A percentile compares a stretch with the other conserved stretches of the same genome.
Conservation (phyloP, 2,329 filamentous ascomycete genomes). For the Ramularia endophylla region DNA sequence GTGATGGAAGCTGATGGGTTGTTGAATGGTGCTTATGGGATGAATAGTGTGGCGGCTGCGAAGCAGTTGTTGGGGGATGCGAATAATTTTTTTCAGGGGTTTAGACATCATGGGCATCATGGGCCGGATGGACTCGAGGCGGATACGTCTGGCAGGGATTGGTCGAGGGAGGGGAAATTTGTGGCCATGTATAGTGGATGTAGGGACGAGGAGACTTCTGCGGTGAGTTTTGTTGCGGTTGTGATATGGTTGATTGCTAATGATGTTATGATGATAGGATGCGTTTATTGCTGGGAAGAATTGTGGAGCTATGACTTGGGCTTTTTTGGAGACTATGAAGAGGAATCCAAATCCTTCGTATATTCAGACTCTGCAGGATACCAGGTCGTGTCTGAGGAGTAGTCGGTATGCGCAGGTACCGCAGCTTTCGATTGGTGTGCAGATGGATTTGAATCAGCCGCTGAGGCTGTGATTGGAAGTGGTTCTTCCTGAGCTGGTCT, state of each 20-base stretch:
- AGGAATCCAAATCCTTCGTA: constrained; percentile 33
- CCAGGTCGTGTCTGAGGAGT: constrained; percentile 31
- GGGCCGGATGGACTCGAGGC: constrained; percentile 31
- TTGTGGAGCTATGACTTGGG: constrained; percentile 45
- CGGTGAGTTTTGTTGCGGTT: constrained; percentile 29
- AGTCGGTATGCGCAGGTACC: constrained; percentile 41
- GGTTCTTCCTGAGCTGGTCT: no score
- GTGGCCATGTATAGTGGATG: constrained; percentile 50
- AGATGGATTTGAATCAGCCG: constrained; percentile 36
- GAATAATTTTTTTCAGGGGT: constrained; percentile 48
- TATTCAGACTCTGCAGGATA: constrained; percentile 37
- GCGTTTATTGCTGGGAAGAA: constrained; percentile 40
- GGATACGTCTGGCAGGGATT: constrained; percentile 41
- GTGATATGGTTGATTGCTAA: no score
- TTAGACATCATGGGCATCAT: constrained; percentile 35
- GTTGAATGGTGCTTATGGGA: constrained; percentile 45
- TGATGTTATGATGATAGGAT: no score
- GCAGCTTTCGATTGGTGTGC: constrained; percentile 37
- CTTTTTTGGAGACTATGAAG: constrained; percentile 42
- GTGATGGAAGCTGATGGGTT: constrained; percentile 46
- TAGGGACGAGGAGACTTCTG: constrained; percentile 47
- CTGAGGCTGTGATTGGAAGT: no score
- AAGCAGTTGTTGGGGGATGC: constrained; percentile 49
- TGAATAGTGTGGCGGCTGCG: constrained; percentile 45
- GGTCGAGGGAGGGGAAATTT: constrained; percentile 38